Base-by-base conservation (phyloP, 768 basidiomycete genomes). In the Fibroporia radiculosa region DNA sequence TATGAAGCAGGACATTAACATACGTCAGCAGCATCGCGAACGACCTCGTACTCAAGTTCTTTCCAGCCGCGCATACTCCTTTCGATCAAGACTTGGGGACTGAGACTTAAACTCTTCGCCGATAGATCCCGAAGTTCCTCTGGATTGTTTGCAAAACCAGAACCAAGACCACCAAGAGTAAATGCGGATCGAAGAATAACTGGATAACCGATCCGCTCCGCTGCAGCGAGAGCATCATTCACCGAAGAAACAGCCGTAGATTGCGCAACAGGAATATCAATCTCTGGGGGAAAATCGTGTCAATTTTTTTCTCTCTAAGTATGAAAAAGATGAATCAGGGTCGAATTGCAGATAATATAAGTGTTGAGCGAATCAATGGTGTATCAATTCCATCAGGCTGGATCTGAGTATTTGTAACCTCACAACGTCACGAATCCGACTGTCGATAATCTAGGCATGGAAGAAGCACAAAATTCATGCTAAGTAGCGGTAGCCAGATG, bases 21-120 rank as follows among this genome's bases (percentile, higher is more conserved):
- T 64, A 92, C 90, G 67, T 99, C 96, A 40, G 95, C 95, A 53
- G 77, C 93, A 62, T 99, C 96, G 43, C 96, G 86, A 58, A 98
- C 96, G 50, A 99, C 96, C 63, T 99, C 96, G 56, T 98, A 99
- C 67, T 99, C 96, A 51, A 98, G 76, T 68, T 99, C 96, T 63
- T 99, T 99, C 96, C 96, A 99, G 24, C 96, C 96, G 67, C 98
- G 98, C 84, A 99, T 88, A 55, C 86, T 90, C 40, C 93, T 86
- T 68, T 98, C 96, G 51, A 99, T 93, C 45, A 99, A 76, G 34
- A 98, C 89, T 63, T 98, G 96, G 37, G 96, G 95, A 53, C 84
- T 87, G 23, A 98, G 73, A 59, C 82, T 82, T 42, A 99, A 77
- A 60, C 84, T 79, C 66, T 89, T 95, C 19, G 96, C 93, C 33